phyloP scores from a whole-genome alignment of 2,329 filamentous ascomycete species.

The Drechslerella dactyloides region DNA sequence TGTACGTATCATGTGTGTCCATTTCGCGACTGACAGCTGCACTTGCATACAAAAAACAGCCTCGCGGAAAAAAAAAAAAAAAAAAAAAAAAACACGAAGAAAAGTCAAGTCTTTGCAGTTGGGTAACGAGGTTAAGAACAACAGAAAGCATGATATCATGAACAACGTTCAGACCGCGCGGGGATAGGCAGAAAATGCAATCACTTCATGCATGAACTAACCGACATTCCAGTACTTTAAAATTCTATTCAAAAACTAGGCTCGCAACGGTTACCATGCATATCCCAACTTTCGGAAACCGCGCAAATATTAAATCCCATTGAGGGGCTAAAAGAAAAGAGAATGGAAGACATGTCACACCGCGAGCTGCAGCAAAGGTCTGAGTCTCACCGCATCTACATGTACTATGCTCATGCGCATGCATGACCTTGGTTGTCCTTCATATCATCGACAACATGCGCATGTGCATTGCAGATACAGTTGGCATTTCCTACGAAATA shows the following conservation, averaged over 20 bases:
- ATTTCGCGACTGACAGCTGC: too few relatives aligned
- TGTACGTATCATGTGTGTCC: too few relatives aligned
- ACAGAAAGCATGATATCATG: too few relatives aligned
- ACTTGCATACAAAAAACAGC: neutral
- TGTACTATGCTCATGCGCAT: conserved; percentile 46
- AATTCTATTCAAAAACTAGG: conserved; percentile 37
- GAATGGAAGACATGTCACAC: neutral
- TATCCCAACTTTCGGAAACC: conserved; percentile 33
- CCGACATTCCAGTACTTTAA: conserved; percentile 16
- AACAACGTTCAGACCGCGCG: neutral
- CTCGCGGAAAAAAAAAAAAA: conserved; percentile 17
- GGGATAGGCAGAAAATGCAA: conserved; percentile 16
- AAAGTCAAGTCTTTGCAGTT: too few relatives aligned
- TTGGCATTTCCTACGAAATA: conserved; percentile 20
- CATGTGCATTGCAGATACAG: neutral
- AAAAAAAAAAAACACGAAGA: neutral
- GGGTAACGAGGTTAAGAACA: too few relatives aligned
- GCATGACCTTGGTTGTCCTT: conserved; percentile 16
- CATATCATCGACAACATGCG: neutral
- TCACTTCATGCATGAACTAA: conserved; percentile 17
- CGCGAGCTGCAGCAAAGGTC: conserved; percentile 16
- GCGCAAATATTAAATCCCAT: conserved; percentile 13
- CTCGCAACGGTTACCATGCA: conserved; percentile 17
- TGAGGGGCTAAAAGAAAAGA: neutral
- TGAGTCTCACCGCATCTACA: too few relatives aligned